phyloP scores from a whole-genome alignment of 805 yeast species.

The Candida dendrica region DNA sequence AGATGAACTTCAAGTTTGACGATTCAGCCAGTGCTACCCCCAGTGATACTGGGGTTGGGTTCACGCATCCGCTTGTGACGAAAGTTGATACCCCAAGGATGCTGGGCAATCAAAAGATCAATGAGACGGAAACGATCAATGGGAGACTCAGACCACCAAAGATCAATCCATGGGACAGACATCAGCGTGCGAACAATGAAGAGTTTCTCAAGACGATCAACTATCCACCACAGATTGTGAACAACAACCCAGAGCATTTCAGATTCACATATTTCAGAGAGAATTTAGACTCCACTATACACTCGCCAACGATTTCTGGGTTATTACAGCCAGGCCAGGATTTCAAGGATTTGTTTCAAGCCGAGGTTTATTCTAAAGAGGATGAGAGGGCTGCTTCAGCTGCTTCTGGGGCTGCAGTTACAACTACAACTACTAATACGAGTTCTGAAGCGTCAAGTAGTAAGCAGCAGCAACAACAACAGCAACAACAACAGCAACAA shows the following conservation, averaged over 20 bases:
- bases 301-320: constrained; percentile 83
- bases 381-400: constrained; percentile 1
- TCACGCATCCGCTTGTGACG: constrained; percentile 34
- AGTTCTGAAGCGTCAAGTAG: too few relatives aligned
- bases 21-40: constrained; percentile 1
- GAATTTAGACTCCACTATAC: constrained; percentile 82
- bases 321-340: constrained; percentile 55
- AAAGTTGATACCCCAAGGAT: constrained; percentile 34
- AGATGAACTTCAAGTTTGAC: constrained; percentile 28
- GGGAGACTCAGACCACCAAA: constrained; percentile 74
- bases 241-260: constrained; percentile 46
- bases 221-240: constrained; percentile 37
- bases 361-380: constrained; percentile 23
- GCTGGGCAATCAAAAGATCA: constrained; percentile 35
- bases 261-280: constrained; percentile 92
- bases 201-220: constrained; percentile 20
- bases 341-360: constrained; percentile 58
- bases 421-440: constrained; percentile 5
- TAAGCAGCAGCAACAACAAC: too few relatives aligned
- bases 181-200: constrained; percentile 13
- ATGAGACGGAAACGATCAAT: constrained; percentile 45
- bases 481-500: constrained; percentile 10
- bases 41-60: constrained; percentile 22
- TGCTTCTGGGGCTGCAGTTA: constrained; percentile 1
- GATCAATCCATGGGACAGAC: constrained; percentile 65